Percentiles rank a stretch among this genome's conserved stretches.
Evolutionary conservation across 2,329 filamentous ascomycete species (phyloP).

Genomic region (Orbilia brochopaga): DNA sequence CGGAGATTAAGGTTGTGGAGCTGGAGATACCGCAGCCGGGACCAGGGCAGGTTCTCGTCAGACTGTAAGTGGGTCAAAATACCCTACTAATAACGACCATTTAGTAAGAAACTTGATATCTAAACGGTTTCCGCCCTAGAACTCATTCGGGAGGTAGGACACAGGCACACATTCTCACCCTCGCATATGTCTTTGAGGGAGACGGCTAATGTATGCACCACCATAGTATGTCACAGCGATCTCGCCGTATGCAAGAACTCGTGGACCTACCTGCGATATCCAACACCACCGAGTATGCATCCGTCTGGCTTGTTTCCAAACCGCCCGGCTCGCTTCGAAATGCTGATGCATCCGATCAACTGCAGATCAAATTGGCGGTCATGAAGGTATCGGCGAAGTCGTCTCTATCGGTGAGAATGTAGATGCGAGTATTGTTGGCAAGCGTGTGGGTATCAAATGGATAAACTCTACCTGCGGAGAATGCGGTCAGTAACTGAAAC

Average conservation of each 20-base stretch:
- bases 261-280: conserved; percentile 49
- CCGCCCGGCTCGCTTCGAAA: background rate
- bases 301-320: background rate
- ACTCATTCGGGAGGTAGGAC: conserved; percentile 30
- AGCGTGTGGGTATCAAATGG: conserved; percentile 53
- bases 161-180: background rate
- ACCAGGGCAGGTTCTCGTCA: conserved; percentile 54
- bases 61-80: conserved; percentile 50
- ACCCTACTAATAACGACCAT: background rate
- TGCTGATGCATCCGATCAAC: background rate
- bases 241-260: conserved; percentile 54
- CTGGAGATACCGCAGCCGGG: conserved; percentile 53
- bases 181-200: conserved; percentile 33
- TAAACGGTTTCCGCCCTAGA: background rate
- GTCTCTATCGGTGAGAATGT: conserved; percentile 49
- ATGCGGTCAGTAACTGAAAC: conserved; percentile 45
- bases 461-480: conserved; percentile 52
- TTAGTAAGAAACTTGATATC: background rate
- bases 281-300: conserved; percentile 18
- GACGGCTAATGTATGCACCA: background rate
- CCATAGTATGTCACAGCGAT: conserved; percentile 55
- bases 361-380: conserved; percentile 52
- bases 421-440: conserved; percentile 43
- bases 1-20: conserved; percentile 54
- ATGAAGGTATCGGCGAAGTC: conserved; percentile 53